Conservation (phyloP, 2,329 filamentous ascomycete genomes). For the Chaetomium strumarium region DNA sequence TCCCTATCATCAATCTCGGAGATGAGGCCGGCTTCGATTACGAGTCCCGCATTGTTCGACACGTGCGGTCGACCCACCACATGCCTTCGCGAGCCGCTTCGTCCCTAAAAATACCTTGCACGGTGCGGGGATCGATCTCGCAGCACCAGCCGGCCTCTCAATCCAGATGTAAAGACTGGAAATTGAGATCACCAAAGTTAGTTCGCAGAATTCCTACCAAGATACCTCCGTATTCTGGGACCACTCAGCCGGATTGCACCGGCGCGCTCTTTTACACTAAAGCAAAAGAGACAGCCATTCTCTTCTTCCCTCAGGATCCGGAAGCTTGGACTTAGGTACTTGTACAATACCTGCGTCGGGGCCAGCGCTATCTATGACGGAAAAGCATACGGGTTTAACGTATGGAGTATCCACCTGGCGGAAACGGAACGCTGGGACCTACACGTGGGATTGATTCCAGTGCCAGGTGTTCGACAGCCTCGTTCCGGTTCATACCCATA, state of each 20-base stretch:
- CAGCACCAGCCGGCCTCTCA: neutral
- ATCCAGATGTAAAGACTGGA: neutral
- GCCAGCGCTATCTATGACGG: too few species aligned
- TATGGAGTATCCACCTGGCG: neutral
- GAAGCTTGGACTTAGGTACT: too few species aligned
- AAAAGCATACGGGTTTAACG: too few species aligned
- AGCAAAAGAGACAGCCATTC: too few species aligned
- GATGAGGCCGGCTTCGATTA: conserved; percentile 10
- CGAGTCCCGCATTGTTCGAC: conserved; percentile 15
- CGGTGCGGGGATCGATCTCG: neutral
- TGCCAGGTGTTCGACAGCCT: neutral
- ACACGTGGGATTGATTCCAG: neutral
- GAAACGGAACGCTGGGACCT: neutral
- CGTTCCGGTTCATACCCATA: too few species aligned
- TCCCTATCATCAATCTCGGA: conserved; percentile 21
- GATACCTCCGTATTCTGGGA: neutral
- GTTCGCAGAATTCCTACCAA: neutral
- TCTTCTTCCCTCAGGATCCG: too few species aligned
- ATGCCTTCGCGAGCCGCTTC: conserved; percentile 3
- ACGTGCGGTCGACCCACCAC: conserved; percentile 11
- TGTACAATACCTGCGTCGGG: too few species aligned
- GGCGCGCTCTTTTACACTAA: too few species aligned
- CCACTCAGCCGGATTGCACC: neutral
- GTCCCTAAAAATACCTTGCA: conserved; percentile 14
- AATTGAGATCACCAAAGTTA: neutral